Base-by-base conservation (phyloP, 768 basidiomycete species). In the Scleroderma citrinum region DNA sequence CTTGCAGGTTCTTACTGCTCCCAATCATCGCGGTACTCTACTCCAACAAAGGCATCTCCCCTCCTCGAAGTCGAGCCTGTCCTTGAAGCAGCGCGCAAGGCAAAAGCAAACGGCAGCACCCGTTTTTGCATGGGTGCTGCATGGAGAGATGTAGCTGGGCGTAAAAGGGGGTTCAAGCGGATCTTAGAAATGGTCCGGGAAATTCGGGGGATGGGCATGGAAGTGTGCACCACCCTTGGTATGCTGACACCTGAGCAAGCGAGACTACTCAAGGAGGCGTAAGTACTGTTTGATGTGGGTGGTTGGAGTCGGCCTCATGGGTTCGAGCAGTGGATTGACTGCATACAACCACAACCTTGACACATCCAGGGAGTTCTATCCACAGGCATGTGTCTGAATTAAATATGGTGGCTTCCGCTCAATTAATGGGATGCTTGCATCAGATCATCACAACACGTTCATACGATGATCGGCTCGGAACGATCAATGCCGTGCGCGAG, bases 271-370 rank as follows among this genome's bases (percentile, higher is more conserved):
- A 98, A 97, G 67, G 84, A 93, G 71, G 95, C 95, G 88, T 90
- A 66, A 56, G 85, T 70, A 20, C 37, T 20, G 19, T 14, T 42
- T n/a, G 36, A 26, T 24, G 26, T 30, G 24, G 40, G 7, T 10
- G 21, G 34, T 21, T 11, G 40, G 47, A 46, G n/a, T 36, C 38
- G 47, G 35, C 11, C 36, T 44, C 0, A 57, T 45, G 32, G n/a
- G 14, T 17, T 6, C 17, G 3, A 31, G 34, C 53, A 91, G 88
- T 31, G 95, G 95, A 26, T 70, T 98, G 59, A 96, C 93, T 40
- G 95, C 95, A 2, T 97, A 98, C 70, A 99, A 99, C 65, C 95
- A 99, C 67, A 99, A 99, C 68, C 80, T 99, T 47, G 95, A 99
- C 68, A 99, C 95, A 0, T 97, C 94, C 29, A 80, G 95, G 53